phyloP scores from a whole-genome alignment of 768 basidiomycete species.

The Boletus rubescentipes region DNA sequence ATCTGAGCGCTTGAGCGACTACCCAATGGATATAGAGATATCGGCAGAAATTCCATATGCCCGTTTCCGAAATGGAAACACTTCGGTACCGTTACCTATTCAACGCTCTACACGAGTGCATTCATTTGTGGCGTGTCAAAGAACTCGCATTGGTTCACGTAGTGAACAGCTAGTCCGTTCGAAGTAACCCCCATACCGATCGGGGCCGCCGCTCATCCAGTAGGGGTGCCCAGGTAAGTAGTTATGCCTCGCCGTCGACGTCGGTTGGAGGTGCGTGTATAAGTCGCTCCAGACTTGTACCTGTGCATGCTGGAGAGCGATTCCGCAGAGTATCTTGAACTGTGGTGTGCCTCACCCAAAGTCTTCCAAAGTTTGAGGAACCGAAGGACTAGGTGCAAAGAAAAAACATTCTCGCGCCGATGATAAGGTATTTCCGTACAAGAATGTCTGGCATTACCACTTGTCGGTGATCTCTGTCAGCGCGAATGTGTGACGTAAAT shows the following conservation, averaged over 20 bases:
- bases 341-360: background rate
- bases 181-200: background rate
- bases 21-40: background rate
- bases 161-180: background rate
- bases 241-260: too few species aligned
- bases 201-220: background rate
- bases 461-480: background rate
- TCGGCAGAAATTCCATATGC: conserved; percentile 3
- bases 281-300: background rate
- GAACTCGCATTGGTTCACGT: background rate
- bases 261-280: too few species aligned
- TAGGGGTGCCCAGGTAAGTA: background rate
- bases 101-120: background rate
- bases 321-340: background rate
- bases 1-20: background rate
- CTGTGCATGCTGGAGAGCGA: background rate
- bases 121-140: background rate
- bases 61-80: conserved; percentile 18
- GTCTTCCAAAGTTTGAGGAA: background rate
- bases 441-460: background rate
- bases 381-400: background rate
- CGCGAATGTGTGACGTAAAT: background rate
- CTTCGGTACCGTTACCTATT: background rate
- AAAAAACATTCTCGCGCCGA: background rate
- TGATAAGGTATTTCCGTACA: background rate